These are phyloP conservation scores for Talaromyces sp. DNA, from an alignment of 2,329 filamentous ascomycete species.

Conservation along the genomic window DNA sequence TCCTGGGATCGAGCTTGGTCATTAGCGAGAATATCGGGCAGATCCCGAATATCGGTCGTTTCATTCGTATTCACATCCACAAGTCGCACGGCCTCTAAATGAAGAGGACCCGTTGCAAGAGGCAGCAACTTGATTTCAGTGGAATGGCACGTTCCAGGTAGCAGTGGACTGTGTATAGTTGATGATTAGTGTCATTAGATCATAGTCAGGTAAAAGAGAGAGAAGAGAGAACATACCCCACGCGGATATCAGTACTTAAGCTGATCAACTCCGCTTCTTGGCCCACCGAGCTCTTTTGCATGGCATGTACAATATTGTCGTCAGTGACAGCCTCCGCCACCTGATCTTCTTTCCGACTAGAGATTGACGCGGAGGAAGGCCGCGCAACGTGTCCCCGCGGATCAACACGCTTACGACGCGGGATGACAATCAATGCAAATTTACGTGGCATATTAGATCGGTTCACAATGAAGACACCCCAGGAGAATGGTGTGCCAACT, in stretches of 20 bases:
- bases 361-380: conserved; percentile 50
- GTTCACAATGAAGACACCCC: conserved; percentile 63
- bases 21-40: conserved; percentile 57
- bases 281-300: conserved; percentile 53
- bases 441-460: conserved; percentile 56
- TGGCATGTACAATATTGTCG: conserved; percentile 59
- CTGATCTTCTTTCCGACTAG: conserved; percentile 35
- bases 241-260: conserved; percentile 59
- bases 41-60: conserved; percentile 57
- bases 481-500: conserved; percentile 57
- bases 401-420: conserved; percentile 49
- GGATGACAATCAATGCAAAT: conserved; percentile 58
- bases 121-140: conserved; percentile 59
- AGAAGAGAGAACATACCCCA: conserved; percentile 51
- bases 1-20: conserved; percentile 25
- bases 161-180: conserved; percentile 53
- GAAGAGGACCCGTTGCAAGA: conserved; percentile 53
- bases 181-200: conserved; percentile 5
- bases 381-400: conserved; percentile 46
- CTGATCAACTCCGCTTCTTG: conserved; percentile 58
- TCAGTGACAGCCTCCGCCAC: conserved; percentile 59
- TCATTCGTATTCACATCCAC: conserved; percentile 60
- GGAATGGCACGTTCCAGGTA: conserved; percentile 59
- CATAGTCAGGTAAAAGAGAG: neutral
- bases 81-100: conserved; percentile 57